A percentile compares a stretch with the other conserved stretches of the same genome.
These are phyloP conservation scores for Sedum album DNA, from an alignment of 164 flowering plant species.

Conservation along the genomic window DNA sequence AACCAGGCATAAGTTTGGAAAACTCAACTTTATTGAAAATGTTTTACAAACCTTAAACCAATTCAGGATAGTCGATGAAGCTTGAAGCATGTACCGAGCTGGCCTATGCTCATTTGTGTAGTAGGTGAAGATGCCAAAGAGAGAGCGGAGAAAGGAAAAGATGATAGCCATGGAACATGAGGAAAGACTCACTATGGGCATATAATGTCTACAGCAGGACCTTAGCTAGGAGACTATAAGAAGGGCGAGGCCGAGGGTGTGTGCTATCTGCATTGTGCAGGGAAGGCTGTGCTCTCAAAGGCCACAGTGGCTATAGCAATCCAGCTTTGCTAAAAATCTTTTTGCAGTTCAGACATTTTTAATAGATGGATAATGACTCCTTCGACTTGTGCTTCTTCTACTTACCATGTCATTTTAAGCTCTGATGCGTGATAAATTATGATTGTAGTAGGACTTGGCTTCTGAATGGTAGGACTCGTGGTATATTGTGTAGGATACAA, in stretches of 20 bases:
- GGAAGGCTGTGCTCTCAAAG: slow-evolving; percentile 15
- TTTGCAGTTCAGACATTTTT: background rate
- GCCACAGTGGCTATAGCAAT: background rate
- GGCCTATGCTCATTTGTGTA: background rate
- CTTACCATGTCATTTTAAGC: background rate
- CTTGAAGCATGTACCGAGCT: slow-evolving; percentile 15
- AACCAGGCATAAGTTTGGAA: too few species aligned
- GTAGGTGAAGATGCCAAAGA: slow-evolving; percentile 20
- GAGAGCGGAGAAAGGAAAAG: slow-evolving; percentile 37
- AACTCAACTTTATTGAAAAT: background rate
- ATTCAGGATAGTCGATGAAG: slow-evolving; percentile 24
- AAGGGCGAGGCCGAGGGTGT: slow-evolving; percentile 39
- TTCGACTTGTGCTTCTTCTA: background rate
- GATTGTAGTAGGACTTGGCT: background rate
- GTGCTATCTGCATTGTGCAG: slow-evolving; percentile 21
- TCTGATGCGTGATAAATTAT: background rate
- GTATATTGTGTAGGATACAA: background rate
- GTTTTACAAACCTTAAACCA: slow-evolving; percentile 27
- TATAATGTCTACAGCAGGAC: slow-evolving; percentile 21
- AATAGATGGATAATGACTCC: background rate
- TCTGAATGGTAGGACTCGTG: background rate
- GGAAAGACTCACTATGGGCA: slow-evolving; percentile 20
- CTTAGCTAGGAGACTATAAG: slow-evolving; percentile 28
- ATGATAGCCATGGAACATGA: slow-evolving; percentile 27
- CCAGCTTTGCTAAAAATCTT: background rate